These are phyloP conservation scores for Physaria fendleri DNA, from an alignment of 345 rosid species.

Conservation along the genomic window DNA sequence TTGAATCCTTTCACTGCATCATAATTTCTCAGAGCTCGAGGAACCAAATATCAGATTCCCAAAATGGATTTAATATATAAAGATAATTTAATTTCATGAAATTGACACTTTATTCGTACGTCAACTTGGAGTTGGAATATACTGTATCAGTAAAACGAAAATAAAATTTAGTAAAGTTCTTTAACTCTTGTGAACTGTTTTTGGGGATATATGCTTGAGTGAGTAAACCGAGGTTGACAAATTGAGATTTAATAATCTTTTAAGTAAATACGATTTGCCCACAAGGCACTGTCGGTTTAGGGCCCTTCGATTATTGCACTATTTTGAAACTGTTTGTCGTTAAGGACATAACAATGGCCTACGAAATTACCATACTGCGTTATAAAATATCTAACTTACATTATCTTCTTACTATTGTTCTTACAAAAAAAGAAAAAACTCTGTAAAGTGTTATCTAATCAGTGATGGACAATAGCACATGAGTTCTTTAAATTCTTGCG, in stretches of 20 bases:
- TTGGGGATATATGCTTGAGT: not conserved
- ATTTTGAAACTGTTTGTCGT: slow-evolving; percentile 12
- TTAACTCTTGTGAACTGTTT: not conserved
- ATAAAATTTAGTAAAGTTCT: not conserved
- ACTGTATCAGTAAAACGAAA: not conserved
- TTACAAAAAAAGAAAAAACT: not conserved
- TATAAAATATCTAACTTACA: not conserved
- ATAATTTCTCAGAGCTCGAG: slow-evolving; percentile 24
- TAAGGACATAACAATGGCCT: not conserved
- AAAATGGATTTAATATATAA: slow-evolving; percentile 2
- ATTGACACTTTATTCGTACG: slow-evolving; percentile 7
- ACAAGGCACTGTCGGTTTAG: slow-evolving; percentile 22
- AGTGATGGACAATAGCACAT: slow-evolving; percentile 24
- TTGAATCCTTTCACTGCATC: slow-evolving; percentile 16
- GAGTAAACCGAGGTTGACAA: slow-evolving; percentile 6
- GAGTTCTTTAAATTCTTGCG: slow-evolving; percentile 21
- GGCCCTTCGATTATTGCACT: slow-evolving; percentile 20
- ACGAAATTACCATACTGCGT: slow-evolving; percentile 6
- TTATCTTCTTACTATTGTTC: not conserved
- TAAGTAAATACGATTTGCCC: slow-evolving; percentile 3
- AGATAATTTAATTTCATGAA: not conserved
- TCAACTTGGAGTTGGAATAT: slow-evolving; percentile 26
- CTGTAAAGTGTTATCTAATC: not conserved
- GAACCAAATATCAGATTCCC: slow-evolving; percentile 14
- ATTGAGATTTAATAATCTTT: not conserved